Evolutionary conservation across 2,329 filamentous ascomycete genomes (phyloP).

Genomic region (Cercospora beticola): DNA sequence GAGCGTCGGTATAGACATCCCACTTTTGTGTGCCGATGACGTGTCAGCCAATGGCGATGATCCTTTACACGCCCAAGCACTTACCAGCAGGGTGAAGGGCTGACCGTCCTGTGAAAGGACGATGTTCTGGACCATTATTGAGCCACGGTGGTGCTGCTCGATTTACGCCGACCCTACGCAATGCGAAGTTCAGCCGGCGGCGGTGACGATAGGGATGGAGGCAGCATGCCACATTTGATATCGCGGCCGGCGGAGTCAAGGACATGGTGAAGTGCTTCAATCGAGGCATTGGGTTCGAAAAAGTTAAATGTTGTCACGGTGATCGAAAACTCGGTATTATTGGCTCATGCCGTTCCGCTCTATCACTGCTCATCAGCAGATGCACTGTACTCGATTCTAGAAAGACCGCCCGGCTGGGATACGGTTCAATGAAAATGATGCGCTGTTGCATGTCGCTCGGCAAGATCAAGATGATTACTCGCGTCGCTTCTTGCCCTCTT

Average conservation of each 20-base stretch:
- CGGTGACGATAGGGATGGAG: neutral
- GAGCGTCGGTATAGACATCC: neutral
- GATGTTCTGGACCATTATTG: no score
- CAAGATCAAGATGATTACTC: slow-evolving; percentile 55
- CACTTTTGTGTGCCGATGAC: neutral
- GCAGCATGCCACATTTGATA: neutral
- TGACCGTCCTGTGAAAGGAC: neutral
- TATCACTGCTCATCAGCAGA: neutral
- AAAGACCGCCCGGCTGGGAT: neutral
- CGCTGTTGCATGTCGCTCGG: neutral
- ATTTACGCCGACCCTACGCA: neutral
- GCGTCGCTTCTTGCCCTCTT: slow-evolving; percentile 98
- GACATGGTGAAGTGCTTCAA: neutral
- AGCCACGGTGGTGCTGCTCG: no score
- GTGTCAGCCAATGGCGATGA: neutral
- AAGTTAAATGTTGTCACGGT: neutral
- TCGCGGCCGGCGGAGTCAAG: neutral
- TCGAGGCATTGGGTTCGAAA: neutral
- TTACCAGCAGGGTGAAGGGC: neutral
- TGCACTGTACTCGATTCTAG: slow-evolving; percentile 5
- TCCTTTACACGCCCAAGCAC: neutral
- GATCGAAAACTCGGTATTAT: neutral
- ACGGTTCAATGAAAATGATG: neutral
- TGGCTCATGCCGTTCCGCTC: neutral
- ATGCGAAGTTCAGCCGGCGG: neutral